Evolutionary conservation across 1,284 basidiomycete genomes (phyloP), one percentile per base, ranked within the genome.

Genomic region (Melampsora abietis-canadensis): DNA sequence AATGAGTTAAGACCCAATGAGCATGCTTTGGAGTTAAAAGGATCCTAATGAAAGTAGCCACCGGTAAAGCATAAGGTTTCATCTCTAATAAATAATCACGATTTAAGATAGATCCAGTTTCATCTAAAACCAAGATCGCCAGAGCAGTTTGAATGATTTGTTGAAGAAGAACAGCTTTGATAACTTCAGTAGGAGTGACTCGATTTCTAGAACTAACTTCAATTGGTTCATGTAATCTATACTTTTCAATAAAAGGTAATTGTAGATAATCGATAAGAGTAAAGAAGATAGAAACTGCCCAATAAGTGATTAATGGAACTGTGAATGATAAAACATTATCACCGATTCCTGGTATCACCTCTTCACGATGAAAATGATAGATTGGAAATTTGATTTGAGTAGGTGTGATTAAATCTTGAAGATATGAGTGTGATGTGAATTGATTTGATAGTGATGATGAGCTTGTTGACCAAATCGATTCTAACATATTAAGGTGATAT

Each of bases 261-360:
- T 87, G 85, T 27, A 80, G 74, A 4, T 63, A 74, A 83, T 99
- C 95, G 79, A 98, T 86, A 40, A 83, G 79, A 81, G 93, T 88
- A 84, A 95, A 98, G 81, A 91, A 82, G 73, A 90, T 83, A 2
- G 92, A 93, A 59, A 89, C 83, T 2, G 83, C 78, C 95, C 96
- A 99, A 84, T 98, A 98, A n/a, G 88, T 87, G 76, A 90, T 75
- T 76, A 97, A 80, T 1, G 95, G 94, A 0, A 88, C 86, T 4
- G 87, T 85, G 68, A 97, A 84, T 3, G 91, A 87, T 54, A 94
- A 84, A 77, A 87, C 79, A 76, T 89, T 85, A 84, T 98, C 95
- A 1, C 89, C 85, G 69, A 94, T 79, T 66, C 84, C 84, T 10
- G 87, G 82, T 8, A 92, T 73, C 70, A 93, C 80, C 14, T 85